These are phyloP conservation scores for Metroxylon sagu DNA, from an alignment of 176 grass and related monocot species.

Conservation along the genomic window DNA sequence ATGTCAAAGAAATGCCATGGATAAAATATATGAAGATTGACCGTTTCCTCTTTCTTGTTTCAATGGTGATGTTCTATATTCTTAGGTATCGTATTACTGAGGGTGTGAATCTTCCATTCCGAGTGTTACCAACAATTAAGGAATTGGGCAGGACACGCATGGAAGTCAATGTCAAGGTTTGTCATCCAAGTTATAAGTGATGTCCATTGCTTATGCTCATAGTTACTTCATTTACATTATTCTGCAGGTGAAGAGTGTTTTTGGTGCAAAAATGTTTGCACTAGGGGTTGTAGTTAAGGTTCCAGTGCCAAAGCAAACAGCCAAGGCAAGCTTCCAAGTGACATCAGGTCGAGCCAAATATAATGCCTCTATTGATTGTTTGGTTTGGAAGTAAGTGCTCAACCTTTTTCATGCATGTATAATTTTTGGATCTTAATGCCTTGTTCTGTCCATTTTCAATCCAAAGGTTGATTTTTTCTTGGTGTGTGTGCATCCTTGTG, in stretches of 20 bases:
- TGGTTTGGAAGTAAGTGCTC: slow-evolving; percentile 95
- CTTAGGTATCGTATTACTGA: slow-evolving; percentile 96
- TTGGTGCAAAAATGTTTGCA: slow-evolving; percentile 99
- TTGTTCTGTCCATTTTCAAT: too few species aligned
- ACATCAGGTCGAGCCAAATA: slow-evolving; percentile 98
- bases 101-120: slow-evolving; percentile 95
- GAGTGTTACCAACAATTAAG: slow-evolving; percentile 93
- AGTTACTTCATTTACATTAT: slow-evolving; percentile 6
- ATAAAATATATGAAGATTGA: too few species aligned
- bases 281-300: slow-evolving; percentile 95
- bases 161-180: slow-evolving; percentile 97
- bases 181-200: slow-evolving; percentile 4
- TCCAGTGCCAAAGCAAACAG: slow-evolving; percentile 97
- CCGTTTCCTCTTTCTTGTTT: too few species aligned
- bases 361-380: slow-evolving; percentile 93
- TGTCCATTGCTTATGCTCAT: background rate
- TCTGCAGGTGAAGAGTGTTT: slow-evolving; percentile 88
- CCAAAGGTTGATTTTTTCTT: too few species aligned
- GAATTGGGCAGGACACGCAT: slow-evolving; percentile 97
- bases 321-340: slow-evolving; percentile 96
- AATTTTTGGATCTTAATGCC: too few species aligned
- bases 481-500: too few species aligned
- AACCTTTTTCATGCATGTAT: too few species aligned
- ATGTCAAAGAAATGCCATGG: too few species aligned
- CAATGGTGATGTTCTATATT: background rate